Evolutionary conservation across 441 rosid species (phyloP), one percentile per base, ranked within the genome.

Genomic region (Metrosideros polymorpha): DNA sequence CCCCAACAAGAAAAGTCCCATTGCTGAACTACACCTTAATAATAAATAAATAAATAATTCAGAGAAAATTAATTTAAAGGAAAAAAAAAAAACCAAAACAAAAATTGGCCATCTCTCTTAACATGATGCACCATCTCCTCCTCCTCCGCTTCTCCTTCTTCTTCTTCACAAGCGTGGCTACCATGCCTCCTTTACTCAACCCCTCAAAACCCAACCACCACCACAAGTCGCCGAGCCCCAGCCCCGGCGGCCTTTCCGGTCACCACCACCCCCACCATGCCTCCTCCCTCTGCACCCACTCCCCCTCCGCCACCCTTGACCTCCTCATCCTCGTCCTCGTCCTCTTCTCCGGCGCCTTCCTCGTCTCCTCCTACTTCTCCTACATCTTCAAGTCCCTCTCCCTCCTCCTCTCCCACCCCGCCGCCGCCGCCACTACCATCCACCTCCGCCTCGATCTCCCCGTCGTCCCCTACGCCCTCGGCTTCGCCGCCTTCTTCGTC

Each of bases 281-380:
- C 86, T 91, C 56, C 43, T 45, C 71, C 27, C 92, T 89, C 76
- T 95, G 99, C 89, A 94, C 91, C 42, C 98, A 97, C 91, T 96
- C 98, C 9, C 96, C 98, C 2, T 97, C 98, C 9, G 97, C 98
- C 39, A 96, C 98, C 43, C 96, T 96, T 3, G 98, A 96, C 94
- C 91, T 96, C 52, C 88, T 96, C 8, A 94, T 96, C 89, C 92
- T 97, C 50, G 88, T 95, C 86, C 91, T 94, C 42, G 99, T 95
- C 86, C 92, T 97, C 87, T 92, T 95, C 92, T 93, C 99, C 12
- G 97, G 94, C 55, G 88, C 96, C 39, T 96, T 97, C 91, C 96
- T 97, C 86, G 84, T 97, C 87, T 92, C 94, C 43, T 96, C 99
- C 61, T 95, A 94, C 94, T 92, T 97, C 91, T 94, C 98, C 50